Conservation (phyloP, 2,329 filamentous ascomycete genomes). For the Diaporthe australafricana region DNA sequence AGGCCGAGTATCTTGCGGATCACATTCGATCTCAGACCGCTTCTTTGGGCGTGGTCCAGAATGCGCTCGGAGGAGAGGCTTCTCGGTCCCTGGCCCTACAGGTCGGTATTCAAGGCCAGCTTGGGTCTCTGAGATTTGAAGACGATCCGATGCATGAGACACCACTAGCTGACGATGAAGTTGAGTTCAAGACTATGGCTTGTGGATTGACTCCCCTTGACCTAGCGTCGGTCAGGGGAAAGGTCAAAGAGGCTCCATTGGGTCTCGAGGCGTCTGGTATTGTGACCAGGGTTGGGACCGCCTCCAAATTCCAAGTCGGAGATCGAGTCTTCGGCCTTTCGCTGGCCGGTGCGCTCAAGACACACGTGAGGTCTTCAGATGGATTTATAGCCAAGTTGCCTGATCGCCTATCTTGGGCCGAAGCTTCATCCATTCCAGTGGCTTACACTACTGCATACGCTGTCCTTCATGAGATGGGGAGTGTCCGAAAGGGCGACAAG, state of each 20-base stretch:
- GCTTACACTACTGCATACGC: slow-evolving; percentile 40
- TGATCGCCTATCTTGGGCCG: slow-evolving; percentile 36
- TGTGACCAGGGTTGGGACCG: slow-evolving; percentile 38
- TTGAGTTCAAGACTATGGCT: slow-evolving; percentile 41
- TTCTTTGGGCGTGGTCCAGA: slow-evolving; percentile 12
- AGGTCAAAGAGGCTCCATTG: slow-evolving; percentile 29
- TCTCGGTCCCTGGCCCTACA: slow-evolving; percentile 28
- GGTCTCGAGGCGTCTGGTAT: slow-evolving; percentile 41
- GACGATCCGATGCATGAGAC: slow-evolving; percentile 36
- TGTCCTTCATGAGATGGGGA: slow-evolving; percentile 40
- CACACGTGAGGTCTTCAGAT: slow-evolving; percentile 38
- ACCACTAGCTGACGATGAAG: slow-evolving; percentile 38
- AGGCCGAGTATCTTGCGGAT: slow-evolving; percentile 37
- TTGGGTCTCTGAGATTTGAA: slow-evolving; percentile 41
- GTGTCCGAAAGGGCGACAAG: slow-evolving; percentile 37
- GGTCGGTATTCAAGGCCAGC: slow-evolving; percentile 37
- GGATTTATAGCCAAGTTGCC: slow-evolving; percentile 39
- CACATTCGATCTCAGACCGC: slow-evolving; percentile 40
- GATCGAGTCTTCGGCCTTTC: slow-evolving; percentile 42
- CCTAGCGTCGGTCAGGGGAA: slow-evolving; percentile 35
- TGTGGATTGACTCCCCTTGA: slow-evolving; percentile 39
- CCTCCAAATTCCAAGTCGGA: slow-evolving; percentile 36
- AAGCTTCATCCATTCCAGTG: slow-evolving; percentile 41
- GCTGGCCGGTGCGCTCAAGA: slow-evolving; percentile 40
- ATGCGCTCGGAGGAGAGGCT: slow-evolving; percentile 10